These are phyloP conservation scores for Acanthamoeba culbertsoni DNA, from an alignment of 208 protist species.

Conservation along the genomic window DNA sequence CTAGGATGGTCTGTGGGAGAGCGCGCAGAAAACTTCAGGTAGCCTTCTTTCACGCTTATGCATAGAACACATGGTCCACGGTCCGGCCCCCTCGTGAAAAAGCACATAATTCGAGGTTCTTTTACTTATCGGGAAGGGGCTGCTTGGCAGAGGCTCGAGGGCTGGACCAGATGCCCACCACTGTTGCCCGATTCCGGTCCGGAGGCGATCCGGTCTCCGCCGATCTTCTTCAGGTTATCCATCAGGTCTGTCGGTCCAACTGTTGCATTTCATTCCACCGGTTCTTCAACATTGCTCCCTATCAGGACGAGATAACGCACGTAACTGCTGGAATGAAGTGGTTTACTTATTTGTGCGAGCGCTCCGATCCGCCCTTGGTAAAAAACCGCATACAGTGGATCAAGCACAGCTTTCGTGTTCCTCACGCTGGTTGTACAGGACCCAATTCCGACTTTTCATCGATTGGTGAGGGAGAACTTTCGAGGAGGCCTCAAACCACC, in stretches of 20 bases:
- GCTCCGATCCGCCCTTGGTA: neutral
- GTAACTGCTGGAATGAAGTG: conserved; percentile 45
- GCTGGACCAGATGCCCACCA: neutral
- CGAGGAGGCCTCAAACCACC: conserved; percentile 9
- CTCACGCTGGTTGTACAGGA: neutral
- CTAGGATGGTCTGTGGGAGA: conserved; percentile 53
- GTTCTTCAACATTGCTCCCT: neutral
- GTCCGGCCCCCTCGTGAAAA: too few species aligned
- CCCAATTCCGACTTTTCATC: neutral
- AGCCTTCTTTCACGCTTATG: conserved; percentile 24
- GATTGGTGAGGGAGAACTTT: conserved; percentile 24
- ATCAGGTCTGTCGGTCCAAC: neutral
- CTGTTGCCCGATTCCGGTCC: conserved; percentile 37
- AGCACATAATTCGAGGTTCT: too few species aligned
- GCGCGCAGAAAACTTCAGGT: neutral
- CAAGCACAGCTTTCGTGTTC: neutral
- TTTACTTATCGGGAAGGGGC: too few species aligned
- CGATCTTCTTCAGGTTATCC: conserved; percentile 14
- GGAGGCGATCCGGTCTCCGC: neutral
- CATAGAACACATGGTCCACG: conserved; percentile 54
- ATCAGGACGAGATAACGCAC: conserved; percentile 43
- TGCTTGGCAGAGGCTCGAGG: conserved; percentile 24
- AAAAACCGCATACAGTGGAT: neutral
- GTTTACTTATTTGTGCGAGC: conserved; percentile 41
- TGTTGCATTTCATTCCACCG: neutral